phyloP scores from a whole-genome alignment of 495 filamentous ascomycete species.

The Xylaria bambusicola region DNA sequence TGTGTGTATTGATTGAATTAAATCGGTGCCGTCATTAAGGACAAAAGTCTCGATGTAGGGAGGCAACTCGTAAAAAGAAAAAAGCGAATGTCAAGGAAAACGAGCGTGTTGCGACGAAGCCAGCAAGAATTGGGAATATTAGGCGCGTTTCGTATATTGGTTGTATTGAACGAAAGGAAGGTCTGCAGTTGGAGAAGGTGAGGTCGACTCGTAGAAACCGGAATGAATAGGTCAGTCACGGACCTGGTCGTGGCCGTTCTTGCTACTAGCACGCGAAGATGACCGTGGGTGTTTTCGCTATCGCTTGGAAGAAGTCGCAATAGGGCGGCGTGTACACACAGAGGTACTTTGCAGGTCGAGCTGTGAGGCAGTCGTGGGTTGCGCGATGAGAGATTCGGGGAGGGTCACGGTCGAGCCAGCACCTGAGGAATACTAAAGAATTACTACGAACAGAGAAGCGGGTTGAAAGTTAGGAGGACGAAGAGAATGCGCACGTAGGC shows the following conservation, averaged over 20 bases:
- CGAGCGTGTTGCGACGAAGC: conserved; percentile 9
- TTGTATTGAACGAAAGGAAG: conserved; percentile 28
- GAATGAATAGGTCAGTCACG: conserved; percentile 12
- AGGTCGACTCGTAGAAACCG: conserved; percentile 16
- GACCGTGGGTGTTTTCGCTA: too few relatives aligned
- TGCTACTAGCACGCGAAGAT: background rate
- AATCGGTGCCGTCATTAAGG: conserved; percentile 1
- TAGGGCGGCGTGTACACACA: conserved; percentile 1
- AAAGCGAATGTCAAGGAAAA: conserved; percentile 11
- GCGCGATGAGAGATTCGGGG: background rate
- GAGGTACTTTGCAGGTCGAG: background rate
- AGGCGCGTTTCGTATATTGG: background rate
- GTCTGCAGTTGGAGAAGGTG: conserved; percentile 35
- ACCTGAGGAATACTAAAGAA: background rate
- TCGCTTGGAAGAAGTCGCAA: conserved; percentile 15
- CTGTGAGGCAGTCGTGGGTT: background rate
- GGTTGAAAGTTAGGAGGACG: conserved; percentile 5
- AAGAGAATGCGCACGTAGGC: conserved; percentile 12
- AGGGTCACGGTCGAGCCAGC: background rate
- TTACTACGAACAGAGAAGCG: conserved; percentile 5
- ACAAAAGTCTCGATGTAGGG: background rate
- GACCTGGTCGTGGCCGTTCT: background rate
- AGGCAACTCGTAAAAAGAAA: background rate
- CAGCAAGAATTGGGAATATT: conserved; percentile 1
- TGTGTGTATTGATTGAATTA: conserved; percentile 7